Evolutionary conservation across 2,329 filamentous ascomycete genomes (phyloP), one percentile per base, ranked within the genome.

Genomic region (Diatrype stigma): DNA sequence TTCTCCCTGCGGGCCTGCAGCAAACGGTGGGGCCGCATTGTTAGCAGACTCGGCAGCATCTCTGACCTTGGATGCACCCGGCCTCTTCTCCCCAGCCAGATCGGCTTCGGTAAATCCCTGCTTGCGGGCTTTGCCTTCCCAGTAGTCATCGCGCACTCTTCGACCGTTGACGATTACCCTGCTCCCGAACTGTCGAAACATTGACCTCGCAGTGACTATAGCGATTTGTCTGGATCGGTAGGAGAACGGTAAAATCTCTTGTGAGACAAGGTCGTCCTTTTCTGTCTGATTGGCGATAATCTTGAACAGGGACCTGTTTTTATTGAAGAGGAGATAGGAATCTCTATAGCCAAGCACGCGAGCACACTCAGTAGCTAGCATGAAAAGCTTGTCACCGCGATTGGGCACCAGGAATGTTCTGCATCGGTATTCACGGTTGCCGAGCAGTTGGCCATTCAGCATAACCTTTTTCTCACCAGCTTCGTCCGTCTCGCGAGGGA

Each of bases 81-180:
- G 94, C 57, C 94, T 81, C 76, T 99, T 97, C 73, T 99, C 94
- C 38, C 94, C 94, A 3, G 94, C 94, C 47, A 92, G 79, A 69
- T 99, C 94, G 56, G 95, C 91, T 68, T 99, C 94, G 1, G 94
- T 99, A 67, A 99, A 99, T 11, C 94, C 94, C 71, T 99, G 94
- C 72, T 97, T 99, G 45, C 89, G 82, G 7, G 94, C 94, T 72
- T 97, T 97, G 65, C 87, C 89, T 70, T 97, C 94, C 94, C 94
- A 99, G 71, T 99, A 99, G 68, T 99, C 94, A 71, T 99, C 94
- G 46, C 94, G 86, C 40, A 99, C 94, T 51, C 94, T 81, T 56
- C 93, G 82, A 32, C 94, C 94, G 63, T 92, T 89, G 34, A 89
- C 84, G 57, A 99, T 94, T 48, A 99, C 87, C 56, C 94, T 83